Evolutionary conservation across 352 stramenopile genomes (phyloP).

Genomic region (Phytophthora sojae): DNA sequence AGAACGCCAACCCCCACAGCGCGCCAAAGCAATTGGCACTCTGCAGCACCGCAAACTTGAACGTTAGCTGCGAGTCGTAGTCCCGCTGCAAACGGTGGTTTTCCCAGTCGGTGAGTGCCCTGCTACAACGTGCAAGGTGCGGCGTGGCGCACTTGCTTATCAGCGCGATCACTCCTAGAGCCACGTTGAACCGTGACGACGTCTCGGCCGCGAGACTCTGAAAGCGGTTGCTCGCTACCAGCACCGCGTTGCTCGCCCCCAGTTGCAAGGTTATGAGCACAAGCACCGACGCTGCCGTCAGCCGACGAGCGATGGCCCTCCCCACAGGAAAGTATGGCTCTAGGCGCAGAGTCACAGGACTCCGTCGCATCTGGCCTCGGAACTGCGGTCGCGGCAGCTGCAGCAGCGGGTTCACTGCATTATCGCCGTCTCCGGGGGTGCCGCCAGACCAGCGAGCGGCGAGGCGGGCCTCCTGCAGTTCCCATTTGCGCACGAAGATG

Average conservation of each 20-base stretch:
- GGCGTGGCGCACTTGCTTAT: slow-evolving; percentile 34
- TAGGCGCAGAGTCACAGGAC: slow-evolving; percentile 59
- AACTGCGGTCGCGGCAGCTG: slow-evolving; percentile 63
- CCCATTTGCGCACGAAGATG: slow-evolving; percentile 72
- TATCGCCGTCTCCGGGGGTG: slow-evolving; percentile 28
- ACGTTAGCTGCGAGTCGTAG: slow-evolving; percentile 75
- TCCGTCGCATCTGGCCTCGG: slow-evolving; percentile 56
- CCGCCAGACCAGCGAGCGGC: slow-evolving; percentile 63
- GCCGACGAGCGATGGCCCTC: slow-evolving; percentile 37
- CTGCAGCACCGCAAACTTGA: slow-evolving; percentile 76
- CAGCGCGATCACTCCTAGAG: slow-evolving; percentile 44
- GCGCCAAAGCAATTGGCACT: slow-evolving; percentile 69
- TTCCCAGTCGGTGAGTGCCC: slow-evolving; percentile 70
- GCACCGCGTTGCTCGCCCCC: slow-evolving; percentile 35
- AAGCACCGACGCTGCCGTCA: slow-evolving; percentile 38
- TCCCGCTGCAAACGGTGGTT: slow-evolving; percentile 75
- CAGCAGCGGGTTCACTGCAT: slow-evolving; percentile 20
- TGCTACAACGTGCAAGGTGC: slow-evolving; percentile 48
- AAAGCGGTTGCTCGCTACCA: slow-evolving; percentile 51
- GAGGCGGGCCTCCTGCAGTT: slow-evolving; percentile 45
- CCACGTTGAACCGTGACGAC: slow-evolving; percentile 32
- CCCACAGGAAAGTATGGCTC: slow-evolving; percentile 55
- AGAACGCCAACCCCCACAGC: slow-evolving; percentile 64
- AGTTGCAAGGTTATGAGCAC: slow-evolving; percentile 35
- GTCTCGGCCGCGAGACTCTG: slow-evolving; percentile 19